Evolutionary conservation across 495 filamentous ascomycete species (phyloP), one percentile per base, ranked within the genome.

Genomic region (Podospora anserina): DNA sequence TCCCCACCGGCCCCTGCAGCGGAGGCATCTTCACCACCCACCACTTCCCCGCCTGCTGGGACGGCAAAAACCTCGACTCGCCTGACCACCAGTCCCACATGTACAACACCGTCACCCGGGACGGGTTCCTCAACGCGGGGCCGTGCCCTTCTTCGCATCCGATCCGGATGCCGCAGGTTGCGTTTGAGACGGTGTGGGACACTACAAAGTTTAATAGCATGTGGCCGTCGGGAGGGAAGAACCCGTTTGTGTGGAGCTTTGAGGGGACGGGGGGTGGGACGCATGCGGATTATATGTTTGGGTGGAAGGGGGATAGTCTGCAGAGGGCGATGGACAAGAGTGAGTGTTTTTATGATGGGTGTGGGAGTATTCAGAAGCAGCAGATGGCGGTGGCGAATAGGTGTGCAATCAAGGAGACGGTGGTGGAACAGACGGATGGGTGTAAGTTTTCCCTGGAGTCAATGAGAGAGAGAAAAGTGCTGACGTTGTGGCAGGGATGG

Each of bases 31-130:
- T 84, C 68, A 72, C 80, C 7, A 79, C 81, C 13, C 82, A 84
- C 69, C 82, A 84, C 72, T 85, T 85, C 73, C 83, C 83, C 32
- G 75, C 82, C 64, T 82, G 83, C 75, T 87, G 85, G 85, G 84
- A 88, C 72, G 85, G 85, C 62, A 81, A 82, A 73, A 85, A 84
- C 70, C 78, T 87, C 11, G 85, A 86, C 74, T 84, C 80, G 64
- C 79, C 82, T 20, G 82, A 88, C 75, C 85, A 87, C 74, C 78
- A 81, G 59, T 80, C 80, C 5, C 86, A 88, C 75, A 82, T 82
- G 80, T 81, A 71, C 70, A 78, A 78, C 74, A 82, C 78, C 28
- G 68, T 66, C 20, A 72, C 69, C 4, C 65, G n/a, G 64, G 76
- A 78, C 32, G 79, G 78, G 15, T 81, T 81, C 68, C 67, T 64